These are phyloP conservation scores for Eudorina sp. DNA, from an alignment of 139 green algal species.

Conservation along the genomic window DNA sequence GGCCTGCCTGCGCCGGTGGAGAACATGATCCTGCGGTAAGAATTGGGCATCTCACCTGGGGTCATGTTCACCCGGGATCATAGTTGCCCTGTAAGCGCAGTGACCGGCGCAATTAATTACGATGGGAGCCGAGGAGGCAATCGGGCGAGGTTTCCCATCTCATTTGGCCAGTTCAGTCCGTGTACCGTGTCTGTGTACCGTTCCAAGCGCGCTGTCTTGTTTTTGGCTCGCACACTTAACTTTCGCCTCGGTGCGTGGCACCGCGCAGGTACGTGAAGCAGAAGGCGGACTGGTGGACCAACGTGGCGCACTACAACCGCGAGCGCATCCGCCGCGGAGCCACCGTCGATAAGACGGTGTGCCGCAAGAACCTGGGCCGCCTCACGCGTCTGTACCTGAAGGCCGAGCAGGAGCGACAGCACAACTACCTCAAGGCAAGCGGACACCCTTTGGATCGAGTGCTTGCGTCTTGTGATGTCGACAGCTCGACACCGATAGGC, in stretches of 20 bases:
- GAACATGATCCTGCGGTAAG: slow-evolving; percentile 97
- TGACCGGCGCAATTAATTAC: too few species aligned
- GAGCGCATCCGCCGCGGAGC: slow-evolving; percentile 98
- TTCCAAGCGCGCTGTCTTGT: too few species aligned
- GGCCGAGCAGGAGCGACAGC: slow-evolving; percentile 95
- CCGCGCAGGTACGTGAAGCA: slow-evolving; percentile 94
- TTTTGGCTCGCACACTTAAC: too few species aligned
- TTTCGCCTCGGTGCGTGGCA: background rate
- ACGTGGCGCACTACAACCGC: slow-evolving; percentile 99
- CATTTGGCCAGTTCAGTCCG: too few species aligned
- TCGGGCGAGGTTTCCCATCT: too few species aligned
- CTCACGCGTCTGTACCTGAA: slow-evolving; percentile 98
- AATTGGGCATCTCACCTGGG: background rate
- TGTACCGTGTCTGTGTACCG: too few species aligned
- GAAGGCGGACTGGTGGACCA: slow-evolving; percentile 99
- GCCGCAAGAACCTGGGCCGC: slow-evolving; percentile 99
- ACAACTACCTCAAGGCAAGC: slow-evolving; percentile 98
- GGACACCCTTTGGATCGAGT: too few species aligned
- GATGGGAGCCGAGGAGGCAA: too few species aligned
- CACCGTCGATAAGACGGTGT: slow-evolving; percentile 99
- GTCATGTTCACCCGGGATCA: too few species aligned
- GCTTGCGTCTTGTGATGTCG: too few species aligned
- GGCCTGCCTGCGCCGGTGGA: slow-evolving; percentile 98
- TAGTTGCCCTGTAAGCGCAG: too few species aligned
- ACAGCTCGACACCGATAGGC: too few species aligned